phyloP scores from a whole-genome alignment of 1,284 basidiomycete species.

The Austroboletus rostrupii region DNA sequence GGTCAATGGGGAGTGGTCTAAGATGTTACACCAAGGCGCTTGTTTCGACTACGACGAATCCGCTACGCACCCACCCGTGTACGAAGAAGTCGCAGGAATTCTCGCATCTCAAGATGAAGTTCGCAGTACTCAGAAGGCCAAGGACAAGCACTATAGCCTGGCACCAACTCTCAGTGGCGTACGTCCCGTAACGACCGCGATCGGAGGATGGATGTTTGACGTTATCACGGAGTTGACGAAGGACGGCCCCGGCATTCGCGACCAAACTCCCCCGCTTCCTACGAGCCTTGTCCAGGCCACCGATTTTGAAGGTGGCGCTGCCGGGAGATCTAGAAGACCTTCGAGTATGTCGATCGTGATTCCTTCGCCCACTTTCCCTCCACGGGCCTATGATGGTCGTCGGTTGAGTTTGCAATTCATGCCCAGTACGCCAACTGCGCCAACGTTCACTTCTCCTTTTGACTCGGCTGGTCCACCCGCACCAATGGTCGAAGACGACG shows the following conservation, averaged over 20 bases:
- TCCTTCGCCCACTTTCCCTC: constrained; percentile 25
- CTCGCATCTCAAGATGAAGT: constrained; percentile 37
- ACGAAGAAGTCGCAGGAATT: constrained; percentile 40
- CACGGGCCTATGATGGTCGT: constrained; percentile 30
- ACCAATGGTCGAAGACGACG: constrained; percentile 31
- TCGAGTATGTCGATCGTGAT: constrained; percentile 35
- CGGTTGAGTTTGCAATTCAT: constrained; percentile 59
- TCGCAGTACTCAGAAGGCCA: constrained; percentile 28
- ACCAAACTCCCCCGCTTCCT: constrained; percentile 8
- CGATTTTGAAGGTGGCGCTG: constrained; percentile 20
- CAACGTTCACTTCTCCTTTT: constrained; percentile 37
- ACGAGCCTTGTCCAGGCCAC: background rate
- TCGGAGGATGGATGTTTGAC: constrained; percentile 78
- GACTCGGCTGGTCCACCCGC: constrained; percentile 9
- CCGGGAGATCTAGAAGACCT: constrained; percentile 28
- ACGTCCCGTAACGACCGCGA: constrained; percentile 30
- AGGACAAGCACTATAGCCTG: constrained; percentile 23
- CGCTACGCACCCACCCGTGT: constrained; percentile 34
- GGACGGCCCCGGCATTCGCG: background rate
- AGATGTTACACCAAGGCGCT: constrained; percentile 50
- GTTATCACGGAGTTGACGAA: constrained; percentile 64
- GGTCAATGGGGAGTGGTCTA: constrained; percentile 47
- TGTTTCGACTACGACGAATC: constrained; percentile 34
- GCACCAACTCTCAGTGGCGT: constrained; percentile 22
- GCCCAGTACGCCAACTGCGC: constrained; percentile 46